Evolutionary conservation across 2,329 filamentous ascomycete genomes (phyloP).

Genomic region (Elsinoe batatas): DNA sequence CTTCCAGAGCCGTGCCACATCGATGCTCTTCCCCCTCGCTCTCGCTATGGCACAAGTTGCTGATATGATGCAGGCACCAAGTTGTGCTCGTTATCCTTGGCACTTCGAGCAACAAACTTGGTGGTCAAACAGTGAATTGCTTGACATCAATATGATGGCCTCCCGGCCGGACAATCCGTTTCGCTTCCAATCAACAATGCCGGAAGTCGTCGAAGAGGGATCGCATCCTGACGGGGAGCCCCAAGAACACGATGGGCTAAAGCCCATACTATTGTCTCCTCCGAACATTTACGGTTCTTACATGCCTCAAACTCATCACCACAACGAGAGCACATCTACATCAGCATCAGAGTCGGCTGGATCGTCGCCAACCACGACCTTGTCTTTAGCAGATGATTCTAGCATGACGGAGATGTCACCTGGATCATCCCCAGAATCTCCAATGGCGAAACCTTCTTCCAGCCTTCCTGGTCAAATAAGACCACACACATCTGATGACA

Average conservation of each 20-base stretch:
- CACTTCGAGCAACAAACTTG: background rate
- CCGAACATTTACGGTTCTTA: slow-evolving; percentile 9
- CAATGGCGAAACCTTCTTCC: slow-evolving; percentile 59
- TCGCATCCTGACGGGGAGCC: slow-evolving; percentile 3
- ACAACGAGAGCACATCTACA: slow-evolving; percentile 68
- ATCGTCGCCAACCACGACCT: slow-evolving; percentile 88
- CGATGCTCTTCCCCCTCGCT: background rate
- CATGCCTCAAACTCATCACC: slow-evolving; percentile 45
- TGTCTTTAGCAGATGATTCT: slow-evolving; percentile 86
- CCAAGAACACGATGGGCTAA: background rate
- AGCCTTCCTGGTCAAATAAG: slow-evolving; percentile 50
- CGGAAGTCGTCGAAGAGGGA: slow-evolving; percentile 7
- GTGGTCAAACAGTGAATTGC: background rate
- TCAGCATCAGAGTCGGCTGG: slow-evolving; percentile 76
- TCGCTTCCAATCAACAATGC: slow-evolving; percentile 11
- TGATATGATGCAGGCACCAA: background rate
- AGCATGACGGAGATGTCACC: slow-evolving; percentile 84
- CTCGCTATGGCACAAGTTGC: background rate
- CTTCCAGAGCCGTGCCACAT: background rate
- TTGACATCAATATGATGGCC: slow-evolving; percentile 5
- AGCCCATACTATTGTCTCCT: background rate
- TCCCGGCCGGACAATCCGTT: slow-evolving; percentile 6
- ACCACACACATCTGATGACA: slow-evolving; percentile 37
- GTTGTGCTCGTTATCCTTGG: background rate
- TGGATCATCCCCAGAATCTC: slow-evolving; percentile 85